phyloP scores from a whole-genome alignment of 202 grass and related monocot species.

The Miscanthus sacchariflorus region DNA sequence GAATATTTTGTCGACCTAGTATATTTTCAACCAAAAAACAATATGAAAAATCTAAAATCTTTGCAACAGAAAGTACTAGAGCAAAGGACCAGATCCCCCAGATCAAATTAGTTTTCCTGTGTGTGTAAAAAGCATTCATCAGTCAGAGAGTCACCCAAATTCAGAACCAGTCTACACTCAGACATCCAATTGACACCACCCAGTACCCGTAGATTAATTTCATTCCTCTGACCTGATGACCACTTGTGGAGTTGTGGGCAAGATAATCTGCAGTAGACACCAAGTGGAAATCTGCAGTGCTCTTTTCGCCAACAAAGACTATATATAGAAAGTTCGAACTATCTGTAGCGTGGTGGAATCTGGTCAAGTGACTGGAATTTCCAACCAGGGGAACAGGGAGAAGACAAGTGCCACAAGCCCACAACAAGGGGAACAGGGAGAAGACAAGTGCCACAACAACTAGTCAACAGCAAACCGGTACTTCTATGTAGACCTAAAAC shows the following conservation, averaged over 20 bases:
- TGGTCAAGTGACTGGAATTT: background rate
- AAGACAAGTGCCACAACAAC: background rate
- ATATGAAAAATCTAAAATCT: background rate
- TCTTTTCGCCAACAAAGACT: background rate
- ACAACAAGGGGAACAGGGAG: background rate
- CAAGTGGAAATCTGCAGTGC: background rate
- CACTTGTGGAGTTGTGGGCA: background rate
- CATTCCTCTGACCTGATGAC: background rate
- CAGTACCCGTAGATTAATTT: background rate
- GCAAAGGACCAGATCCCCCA: background rate
- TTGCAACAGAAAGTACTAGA: background rate
- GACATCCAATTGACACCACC: background rate
- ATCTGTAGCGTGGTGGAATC: background rate
- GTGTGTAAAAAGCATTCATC: background rate
- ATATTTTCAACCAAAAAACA: background rate
- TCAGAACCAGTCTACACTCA: background rate
- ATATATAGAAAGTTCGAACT: background rate
- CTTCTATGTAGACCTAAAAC: too few species aligned
- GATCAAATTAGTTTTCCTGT: background rate
- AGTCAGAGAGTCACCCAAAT: background rate
- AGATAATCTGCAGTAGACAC: background rate
- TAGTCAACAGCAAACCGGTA: background rate
- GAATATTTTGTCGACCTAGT: background rate
- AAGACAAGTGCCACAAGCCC: too few species aligned
- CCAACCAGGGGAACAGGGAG: background rate